A percentile compares a stretch with the other conserved stretches of the same genome.
These are phyloP conservation scores for Aureobasidium sp. DNA, from an alignment of 2,329 filamentous ascomycete species.

Conservation along the genomic window DNA sequence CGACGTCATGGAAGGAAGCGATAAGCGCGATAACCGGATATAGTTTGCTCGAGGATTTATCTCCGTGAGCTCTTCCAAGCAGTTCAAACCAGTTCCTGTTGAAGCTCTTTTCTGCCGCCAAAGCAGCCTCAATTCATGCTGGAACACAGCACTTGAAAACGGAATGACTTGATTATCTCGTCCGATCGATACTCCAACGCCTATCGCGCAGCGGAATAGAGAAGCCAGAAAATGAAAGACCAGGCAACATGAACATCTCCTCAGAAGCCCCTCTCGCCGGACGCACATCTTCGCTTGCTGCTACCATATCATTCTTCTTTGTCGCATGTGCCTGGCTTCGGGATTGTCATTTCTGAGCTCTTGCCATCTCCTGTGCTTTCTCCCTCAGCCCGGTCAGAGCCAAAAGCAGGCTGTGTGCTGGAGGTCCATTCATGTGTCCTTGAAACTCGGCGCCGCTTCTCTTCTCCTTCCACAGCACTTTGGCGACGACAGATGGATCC, in stretches of 20 bases:
- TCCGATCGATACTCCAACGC: background rate
- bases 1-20: background rate
- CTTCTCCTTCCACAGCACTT: slow-evolving; percentile 8
- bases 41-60: background rate
- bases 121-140: background rate
- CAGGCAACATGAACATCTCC: slow-evolving; percentile 9
- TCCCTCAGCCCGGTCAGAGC: background rate
- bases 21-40: background rate
- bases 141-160: background rate
- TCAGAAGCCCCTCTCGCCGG: background rate
- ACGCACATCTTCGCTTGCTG: background rate
- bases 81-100: too few relatives aligned
- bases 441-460: background rate
- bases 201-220: background rate
- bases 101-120: background rate
- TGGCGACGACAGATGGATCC: background rate
- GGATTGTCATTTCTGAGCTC: slow-evolving; percentile 7
- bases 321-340: background rate
- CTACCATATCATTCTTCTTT: too few relatives aligned
- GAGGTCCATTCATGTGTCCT: background rate
- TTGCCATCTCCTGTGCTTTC: slow-evolving; percentile 4
- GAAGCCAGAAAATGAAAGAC: background rate
- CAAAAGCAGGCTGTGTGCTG: background rate
- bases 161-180: background rate
- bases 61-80: background rate